Base-by-base conservation (phyloP, 2,329 filamentous ascomycete genomes). In the Stemphylium beticola region DNA sequence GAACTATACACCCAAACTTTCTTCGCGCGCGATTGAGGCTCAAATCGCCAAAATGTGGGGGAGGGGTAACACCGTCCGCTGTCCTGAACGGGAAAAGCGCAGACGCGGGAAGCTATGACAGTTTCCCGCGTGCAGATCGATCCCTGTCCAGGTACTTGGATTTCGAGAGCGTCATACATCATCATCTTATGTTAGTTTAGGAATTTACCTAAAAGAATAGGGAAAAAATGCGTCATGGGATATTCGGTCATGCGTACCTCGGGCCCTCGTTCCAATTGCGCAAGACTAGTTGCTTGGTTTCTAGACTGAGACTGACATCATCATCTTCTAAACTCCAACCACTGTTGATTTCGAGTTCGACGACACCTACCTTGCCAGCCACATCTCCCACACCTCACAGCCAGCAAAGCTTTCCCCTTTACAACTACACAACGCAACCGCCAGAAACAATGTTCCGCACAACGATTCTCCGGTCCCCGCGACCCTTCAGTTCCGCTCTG, bases 151-250 rank as follows among this genome's bases (percentile, higher is more conserved):
- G 47, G 41, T 50, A 43, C 58, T 56, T 39, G 37, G 22, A 29
- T 54, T n/a, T n/a, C 45, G 38, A 50, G 17, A 41, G 57, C 65
- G 65, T 67, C 65, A 67, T 66, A 61, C 51, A 64, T 62, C 57
- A 62, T 66, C 62, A 64, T 64, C 38, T 49, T 31, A 20, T 38
- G 41, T 33, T 20, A 29, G 26, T 37, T 18, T 36, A 36, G 33
- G n/a, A n/a, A n/a, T n/a, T n/a, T n/a, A n/a, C n/a, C n/a, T 36
- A 18, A 12, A 34, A n/a, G 6, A 24, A 24, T 4, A 41, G 31
- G 20, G 45, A 29, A 39, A 49, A 52, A 47, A 48, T 49, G 60
- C 60, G 60, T 59, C 61, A 64, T 64, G 61, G 26, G 15, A 44
- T 20, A 53, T 53, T 53, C 24, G 18, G 14, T 33, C 15, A 17